These are phyloP conservation scores for Russula sp. DNA, from an alignment of 768 basidiomycete genomes.

Conservation along the genomic window DNA sequence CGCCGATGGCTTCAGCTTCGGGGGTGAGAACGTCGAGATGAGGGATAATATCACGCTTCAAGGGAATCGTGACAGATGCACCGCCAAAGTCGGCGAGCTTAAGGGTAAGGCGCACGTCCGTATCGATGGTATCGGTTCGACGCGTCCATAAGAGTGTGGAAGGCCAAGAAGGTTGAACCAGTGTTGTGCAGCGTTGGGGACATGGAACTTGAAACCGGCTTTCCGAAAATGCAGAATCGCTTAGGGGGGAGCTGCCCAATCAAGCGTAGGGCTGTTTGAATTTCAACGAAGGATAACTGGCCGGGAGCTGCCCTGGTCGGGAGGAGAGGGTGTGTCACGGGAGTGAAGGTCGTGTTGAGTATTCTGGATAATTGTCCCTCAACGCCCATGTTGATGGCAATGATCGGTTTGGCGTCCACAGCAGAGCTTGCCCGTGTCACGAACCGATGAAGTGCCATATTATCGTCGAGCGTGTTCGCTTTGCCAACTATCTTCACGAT, in stretches of 20 bases:
- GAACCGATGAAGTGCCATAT: conserved; percentile 75
- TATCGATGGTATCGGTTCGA: conserved; percentile 66
- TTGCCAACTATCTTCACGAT: conserved; percentile 92
- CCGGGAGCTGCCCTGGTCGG: conserved; percentile 89
- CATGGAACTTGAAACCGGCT: conserved; percentile 83
- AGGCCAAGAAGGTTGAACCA: conserved; percentile 78
- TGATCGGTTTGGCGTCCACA: conserved; percentile 68
- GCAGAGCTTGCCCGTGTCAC: conserved; percentile 46
- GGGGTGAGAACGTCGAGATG: conserved; percentile 75
- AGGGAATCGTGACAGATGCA: conserved; percentile 94
- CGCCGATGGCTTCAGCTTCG: conserved; percentile 83
- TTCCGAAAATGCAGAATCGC: conserved; percentile 85
- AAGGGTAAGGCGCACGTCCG: conserved; percentile 62
- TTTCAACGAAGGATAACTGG: conserved; percentile 84
- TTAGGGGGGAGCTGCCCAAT: conserved; percentile 73
- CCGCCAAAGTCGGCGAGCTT: conserved; percentile 79
- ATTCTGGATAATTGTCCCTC: conserved; percentile 90
- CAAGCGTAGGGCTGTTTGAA: conserved; percentile 77
- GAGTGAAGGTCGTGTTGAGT: conserved; percentile 81
- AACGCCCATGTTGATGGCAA: conserved; percentile 92
- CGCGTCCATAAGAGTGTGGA: conserved; percentile 75
- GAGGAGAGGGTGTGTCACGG: conserved; percentile 86
- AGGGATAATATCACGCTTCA: conserved; percentile 87
- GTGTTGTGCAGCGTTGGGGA: conserved; percentile 94
- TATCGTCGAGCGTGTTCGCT: conserved; percentile 70